phyloP scores from a whole-genome alignment of 192 early-diverging fungal species.

The Piromyces sp. region DNA sequence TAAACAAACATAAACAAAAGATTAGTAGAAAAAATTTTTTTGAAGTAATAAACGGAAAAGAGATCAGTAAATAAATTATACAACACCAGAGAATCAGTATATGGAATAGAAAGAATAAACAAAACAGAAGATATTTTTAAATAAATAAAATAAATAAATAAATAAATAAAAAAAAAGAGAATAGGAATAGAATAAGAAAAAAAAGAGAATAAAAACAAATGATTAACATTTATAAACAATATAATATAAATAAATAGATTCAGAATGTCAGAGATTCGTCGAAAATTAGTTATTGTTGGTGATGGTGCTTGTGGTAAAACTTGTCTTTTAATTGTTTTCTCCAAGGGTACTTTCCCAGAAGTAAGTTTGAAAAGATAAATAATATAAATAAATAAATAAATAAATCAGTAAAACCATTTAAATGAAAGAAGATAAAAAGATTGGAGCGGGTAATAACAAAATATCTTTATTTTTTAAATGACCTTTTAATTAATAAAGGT shows the following conservation, averaged over 20 bases:
- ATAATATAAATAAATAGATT: background rate
- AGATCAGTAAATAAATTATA: too few species aligned
- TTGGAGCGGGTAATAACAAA: too few species aligned
- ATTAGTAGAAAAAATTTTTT: too few species aligned
- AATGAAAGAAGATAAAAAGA: too few species aligned
- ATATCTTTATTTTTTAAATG: too few species aligned
- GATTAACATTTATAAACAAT: background rate
- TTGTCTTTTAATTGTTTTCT: slow-evolving; percentile 69
- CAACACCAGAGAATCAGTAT: too few species aligned
- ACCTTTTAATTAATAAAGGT: too few species aligned
- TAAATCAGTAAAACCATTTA: background rate
- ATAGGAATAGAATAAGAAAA: too few species aligned
- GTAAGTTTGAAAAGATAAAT: slow-evolving; percentile 21
- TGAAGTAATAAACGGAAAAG: too few species aligned
- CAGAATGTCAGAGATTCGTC: slow-evolving; percentile 47
- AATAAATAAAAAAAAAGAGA: background rate
- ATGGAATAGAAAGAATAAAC: too few species aligned
- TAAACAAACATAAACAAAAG: too few species aligned
- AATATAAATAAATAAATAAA: background rate
- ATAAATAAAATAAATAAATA: background rate
- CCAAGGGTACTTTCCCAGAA: slow-evolving; percentile 68
- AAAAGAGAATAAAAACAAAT: background rate
- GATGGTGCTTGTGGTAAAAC: slow-evolving; percentile 90
- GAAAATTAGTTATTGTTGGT: slow-evolving; percentile 84
- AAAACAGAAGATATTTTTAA: too few species aligned